phyloP scores from a whole-genome alignment of 805 yeast species.

The Middelhovenomyces tepae region DNA sequence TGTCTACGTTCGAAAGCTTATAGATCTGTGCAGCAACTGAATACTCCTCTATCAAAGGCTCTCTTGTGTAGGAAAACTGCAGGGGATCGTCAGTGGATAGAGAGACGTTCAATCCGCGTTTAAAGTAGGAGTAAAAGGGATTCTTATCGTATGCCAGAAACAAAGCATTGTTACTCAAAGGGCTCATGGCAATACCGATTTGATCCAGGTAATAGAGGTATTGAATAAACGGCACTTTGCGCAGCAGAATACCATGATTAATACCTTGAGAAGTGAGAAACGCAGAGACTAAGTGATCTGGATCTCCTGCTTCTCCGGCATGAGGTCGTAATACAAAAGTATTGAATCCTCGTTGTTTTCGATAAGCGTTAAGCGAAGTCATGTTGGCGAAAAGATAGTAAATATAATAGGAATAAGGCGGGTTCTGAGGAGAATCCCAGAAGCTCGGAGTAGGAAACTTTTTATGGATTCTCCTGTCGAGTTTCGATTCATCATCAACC shows the following conservation, averaged over 20 bases:
- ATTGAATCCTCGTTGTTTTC: slow-evolving; percentile 65
- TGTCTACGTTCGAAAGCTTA: slow-evolving; percentile 87
- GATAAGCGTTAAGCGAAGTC: slow-evolving; percentile 77
- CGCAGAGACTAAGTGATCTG: slow-evolving; percentile 89
- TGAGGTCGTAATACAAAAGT: slow-evolving; percentile 96
- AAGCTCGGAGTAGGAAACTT: slow-evolving; percentile 78
- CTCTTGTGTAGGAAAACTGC: slow-evolving; percentile 94
- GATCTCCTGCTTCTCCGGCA: slow-evolving; percentile 99
- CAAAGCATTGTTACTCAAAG: slow-evolving; percentile 90
- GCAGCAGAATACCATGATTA: slow-evolving; percentile 86
- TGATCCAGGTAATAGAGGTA: slow-evolving; percentile 90
- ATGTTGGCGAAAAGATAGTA: slow-evolving; percentile 84
- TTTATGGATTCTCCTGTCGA: slow-evolving; percentile 71
- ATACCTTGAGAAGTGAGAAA: slow-evolving; percentile 85
- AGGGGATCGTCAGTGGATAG: slow-evolving; percentile 96
- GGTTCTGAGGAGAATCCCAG: slow-evolving; percentile 75
- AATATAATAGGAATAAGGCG: slow-evolving; percentile 95
- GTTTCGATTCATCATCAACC: slow-evolving; percentile 95
- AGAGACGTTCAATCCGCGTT: slow-evolving; percentile 88
- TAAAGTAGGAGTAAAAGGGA: slow-evolving; percentile 86
- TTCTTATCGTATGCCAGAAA: slow-evolving; percentile 94
- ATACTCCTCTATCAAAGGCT: slow-evolving; percentile 94
- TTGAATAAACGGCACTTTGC: slow-evolving; percentile 93
- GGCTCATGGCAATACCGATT: slow-evolving; percentile 97
- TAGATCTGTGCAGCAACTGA: slow-evolving; percentile 98